Evolutionary conservation across 1,284 basidiomycete species (phyloP), one percentile per base, ranked within the genome.

Genomic region (Rhodotorula sp.): DNA sequence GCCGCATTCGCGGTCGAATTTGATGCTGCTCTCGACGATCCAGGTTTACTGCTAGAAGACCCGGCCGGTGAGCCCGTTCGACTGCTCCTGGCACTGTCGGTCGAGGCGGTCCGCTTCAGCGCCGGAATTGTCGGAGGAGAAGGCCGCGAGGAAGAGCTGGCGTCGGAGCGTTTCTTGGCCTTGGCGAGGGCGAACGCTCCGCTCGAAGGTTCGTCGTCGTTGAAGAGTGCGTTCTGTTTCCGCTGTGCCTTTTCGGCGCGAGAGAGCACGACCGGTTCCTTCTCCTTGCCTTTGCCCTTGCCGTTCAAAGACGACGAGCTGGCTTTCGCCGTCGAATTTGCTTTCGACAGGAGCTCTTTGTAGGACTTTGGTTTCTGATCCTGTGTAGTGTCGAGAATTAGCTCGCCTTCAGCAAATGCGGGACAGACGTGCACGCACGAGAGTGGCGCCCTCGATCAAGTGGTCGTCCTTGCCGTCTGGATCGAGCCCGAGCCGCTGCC

Each of bases 401-500:
- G 53, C 17, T 8, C 18, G 53, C 10, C 18, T 1, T 18, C n/a
- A 24, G 45, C 17, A n/a, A n/a, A 24, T 4, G 26, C 48, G 18
- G 48, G n/a, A 53, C 60, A 48, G 46, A 17, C 22, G 12, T 17
- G 26, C 7, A 29, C 37, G 37, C 37, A 45, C 26, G 51, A 33
- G 61, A n/a, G 30, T 30, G 24, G 46, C 44, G 26, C 44, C 54
- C 22, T 58, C 45, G 18, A 64, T 37, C n/a, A 64, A 45, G 26
- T 67, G 68, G 58, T 75, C 74, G 30, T 75, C 71, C 44, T 62
- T 75, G 24, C 74, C 74, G 46, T 73, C 65, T 46, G 71, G 71
- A 42, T 75, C 65, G 54, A 75, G 44, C 7, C 74, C 74, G 1
- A 69, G 58, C 60, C 69, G 70, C 46, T 68, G 67, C 53, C 74